Base-by-base conservation (phyloP, 805 yeast species). In the Geotrichum ghanense region DNA sequence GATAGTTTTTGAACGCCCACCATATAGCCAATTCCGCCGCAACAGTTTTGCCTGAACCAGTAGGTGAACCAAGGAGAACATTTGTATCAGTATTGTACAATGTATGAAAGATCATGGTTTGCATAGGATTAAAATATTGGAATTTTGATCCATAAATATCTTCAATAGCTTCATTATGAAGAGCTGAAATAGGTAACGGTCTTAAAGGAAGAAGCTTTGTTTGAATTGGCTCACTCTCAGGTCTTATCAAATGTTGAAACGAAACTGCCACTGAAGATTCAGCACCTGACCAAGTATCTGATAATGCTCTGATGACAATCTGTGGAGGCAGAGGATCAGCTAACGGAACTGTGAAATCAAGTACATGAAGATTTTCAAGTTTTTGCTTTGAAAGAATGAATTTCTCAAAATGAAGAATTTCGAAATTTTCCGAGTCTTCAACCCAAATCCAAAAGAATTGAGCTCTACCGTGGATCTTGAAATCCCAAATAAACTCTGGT, bases 31-130 rank as follows among this genome's bases (percentile, higher is more conserved):
- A 65, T 60, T 92, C 99, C 0, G 97, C 95, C 23, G 94, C 97
- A 26, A 92, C 83, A 0, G 98, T 92, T 63, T 92, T 92, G 54
- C 99, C 99, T 0, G 97, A 90, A 21, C 98, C 98, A 1, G 98
- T 92, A 2, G 99, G 99, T 0, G 97, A 88, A 7, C 99, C 99
- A 41, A 92, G 85, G 62, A 92, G 84, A 0, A 83, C 89, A 60
- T 83, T 84, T 1, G 82, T 74, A 51, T 83, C 76, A 1, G 82
- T 67, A 62, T 92, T 79, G 66, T 89, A 92, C 42, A 92, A 65
- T 0, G 95, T 76, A 59, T 89, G 95, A 67, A 92, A 92, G 0
- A 83, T 76, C 97, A 90, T 90, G 0, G 97, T 90, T 65, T 92
- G 98, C 96, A 92, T 89, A 3, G 98, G 97, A 60, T 92, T 92